Conservation (phyloP, 2,329 filamentous ascomycete genomes). For the Mollisiaceae sp. region DNA sequence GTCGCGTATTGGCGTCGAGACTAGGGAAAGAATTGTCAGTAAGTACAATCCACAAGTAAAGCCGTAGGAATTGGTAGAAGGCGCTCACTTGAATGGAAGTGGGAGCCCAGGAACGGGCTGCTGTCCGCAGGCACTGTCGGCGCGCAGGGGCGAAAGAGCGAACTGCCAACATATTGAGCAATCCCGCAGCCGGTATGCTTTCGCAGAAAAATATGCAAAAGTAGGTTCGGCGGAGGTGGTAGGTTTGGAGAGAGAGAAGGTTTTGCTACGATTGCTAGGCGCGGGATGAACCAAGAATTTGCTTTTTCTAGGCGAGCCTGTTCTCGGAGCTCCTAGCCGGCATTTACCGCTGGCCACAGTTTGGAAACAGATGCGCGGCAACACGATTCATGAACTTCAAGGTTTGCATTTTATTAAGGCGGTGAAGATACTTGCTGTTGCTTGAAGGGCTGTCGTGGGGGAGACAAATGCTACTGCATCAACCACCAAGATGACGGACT, state of each 20-base stretch:
- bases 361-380: not conserved
- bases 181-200: conserved; percentile 28
- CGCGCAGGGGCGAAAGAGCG: conserved; percentile 78
- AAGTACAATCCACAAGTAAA: not conserved
- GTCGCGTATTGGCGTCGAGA: conserved; percentile 67
- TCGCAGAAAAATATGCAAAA: conserved; percentile 23
- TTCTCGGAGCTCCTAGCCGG: conserved; percentile 5
- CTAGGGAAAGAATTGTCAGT: conserved; percentile 44
- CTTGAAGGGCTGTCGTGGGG: not conserved
- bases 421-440: not conserved
- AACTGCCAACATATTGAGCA: conserved; percentile 79
- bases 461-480: no score
- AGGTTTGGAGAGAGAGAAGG: conserved; percentile 17
- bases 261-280: conserved; percentile 28
- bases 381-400: not conserved
- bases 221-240: conserved; percentile 22
- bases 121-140: conserved; percentile 77
- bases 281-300: conserved; percentile 23
- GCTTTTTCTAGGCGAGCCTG: conserved; percentile 18
- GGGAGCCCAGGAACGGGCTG: conserved; percentile 59
- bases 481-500: conserved; percentile 61
- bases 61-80: conserved; percentile 15
- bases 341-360: conserved; percentile 8
- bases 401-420: not conserved
- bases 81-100: conserved; percentile 61